Conservation (phyloP, 805 yeast genomes). For the Hanseniaspora thailandica region DNA sequence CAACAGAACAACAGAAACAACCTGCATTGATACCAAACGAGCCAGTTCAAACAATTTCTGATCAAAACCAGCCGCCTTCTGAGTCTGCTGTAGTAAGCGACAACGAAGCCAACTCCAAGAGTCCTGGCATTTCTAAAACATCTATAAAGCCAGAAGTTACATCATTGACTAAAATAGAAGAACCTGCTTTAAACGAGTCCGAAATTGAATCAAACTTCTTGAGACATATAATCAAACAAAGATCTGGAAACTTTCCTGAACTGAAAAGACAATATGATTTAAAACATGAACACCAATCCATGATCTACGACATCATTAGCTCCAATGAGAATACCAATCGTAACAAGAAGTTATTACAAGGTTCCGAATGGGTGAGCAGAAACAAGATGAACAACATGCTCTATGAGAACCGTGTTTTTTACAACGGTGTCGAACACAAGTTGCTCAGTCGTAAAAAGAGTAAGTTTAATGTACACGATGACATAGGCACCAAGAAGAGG, state of each 20-base stretch:
- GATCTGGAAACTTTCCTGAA: slow-evolving; percentile 28
- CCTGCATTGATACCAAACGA: neutral
- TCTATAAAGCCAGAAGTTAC: neutral
- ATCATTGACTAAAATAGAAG: neutral
- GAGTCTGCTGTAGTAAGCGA: neutral
- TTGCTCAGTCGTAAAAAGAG: slow-evolving; percentile 24
- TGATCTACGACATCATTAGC: slow-evolving; percentile 21
- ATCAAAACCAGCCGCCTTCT: neutral
- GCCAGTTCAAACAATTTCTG: neutral
- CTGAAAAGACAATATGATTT: slow-evolving; percentile 25
- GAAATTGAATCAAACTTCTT: slow-evolving; percentile 20
- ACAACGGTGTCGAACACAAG: slow-evolving; percentile 30
- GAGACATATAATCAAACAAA: slow-evolving; percentile 24
- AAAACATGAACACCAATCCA: neutral
- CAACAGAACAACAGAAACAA: neutral
- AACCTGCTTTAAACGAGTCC: slow-evolving; percentile 15
- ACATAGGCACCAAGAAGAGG: neutral
- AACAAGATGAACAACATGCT: slow-evolving; percentile 30
- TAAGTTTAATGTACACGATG: slow-evolving; percentile 2
- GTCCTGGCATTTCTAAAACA: neutral
- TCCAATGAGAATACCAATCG: slow-evolving; percentile 37
- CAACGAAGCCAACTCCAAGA: neutral
- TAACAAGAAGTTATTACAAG: slow-evolving; percentile 46
- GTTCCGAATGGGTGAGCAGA: slow-evolving; percentile 38
- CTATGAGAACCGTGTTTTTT: slow-evolving; percentile 26